A percentile compares a stretch with the other conserved stretches of the same genome.
phyloP scores from a whole-genome alignment of 2,329 filamentous ascomycete genomes.

The Nemania abortiva region DNA sequence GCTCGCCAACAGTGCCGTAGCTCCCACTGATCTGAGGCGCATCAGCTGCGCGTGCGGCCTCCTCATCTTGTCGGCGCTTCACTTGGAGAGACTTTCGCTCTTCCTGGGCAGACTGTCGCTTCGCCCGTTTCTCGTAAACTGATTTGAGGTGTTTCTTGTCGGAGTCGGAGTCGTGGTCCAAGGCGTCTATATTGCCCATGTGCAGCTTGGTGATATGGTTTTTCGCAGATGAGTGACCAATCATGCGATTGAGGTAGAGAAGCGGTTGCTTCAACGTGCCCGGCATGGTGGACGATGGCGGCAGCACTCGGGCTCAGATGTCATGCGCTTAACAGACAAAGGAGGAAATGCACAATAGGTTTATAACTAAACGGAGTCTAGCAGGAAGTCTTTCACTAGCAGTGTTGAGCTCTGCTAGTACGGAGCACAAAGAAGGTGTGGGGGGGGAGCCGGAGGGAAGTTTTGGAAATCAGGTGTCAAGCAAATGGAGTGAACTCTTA shows the following conservation, averaged over 20 bases:
- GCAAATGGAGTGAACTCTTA: not conserved
- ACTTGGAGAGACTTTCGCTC: slow-evolving; percentile 51
- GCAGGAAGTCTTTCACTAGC: not conserved
- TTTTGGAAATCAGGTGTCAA: not conserved
- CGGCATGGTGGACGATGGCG: slow-evolving; percentile 47
- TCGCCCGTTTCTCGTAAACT: slow-evolving; percentile 51
- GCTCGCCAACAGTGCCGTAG: slow-evolving; percentile 51
- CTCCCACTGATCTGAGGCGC: slow-evolving; percentile 44
- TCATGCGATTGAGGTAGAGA: slow-evolving; percentile 54
- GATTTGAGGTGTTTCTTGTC: slow-evolving; percentile 52
- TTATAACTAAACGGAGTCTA: slow-evolving; percentile 5
- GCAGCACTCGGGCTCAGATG: slow-evolving; percentile 12
- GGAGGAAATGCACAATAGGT: not conserved
- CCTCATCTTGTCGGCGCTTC: slow-evolving; percentile 54
- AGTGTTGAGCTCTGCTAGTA: not conserved
- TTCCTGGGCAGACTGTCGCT: slow-evolving; percentile 52
- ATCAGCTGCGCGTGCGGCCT: slow-evolving; percentile 47
- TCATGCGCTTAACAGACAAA: not conserved
- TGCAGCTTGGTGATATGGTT: slow-evolving; percentile 56
- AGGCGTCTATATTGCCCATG: slow-evolving; percentile 53
- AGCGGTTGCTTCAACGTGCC: slow-evolving; percentile 54
- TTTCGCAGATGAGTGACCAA: slow-evolving; percentile 55
- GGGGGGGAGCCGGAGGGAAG: not conserved
- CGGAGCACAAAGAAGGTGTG: not conserved
- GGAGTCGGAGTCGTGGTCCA: slow-evolving; percentile 48